Evolutionary conservation across 768 basidiomycete species (phyloP).

Genomic region (Kwoniella botswanensis): DNA sequence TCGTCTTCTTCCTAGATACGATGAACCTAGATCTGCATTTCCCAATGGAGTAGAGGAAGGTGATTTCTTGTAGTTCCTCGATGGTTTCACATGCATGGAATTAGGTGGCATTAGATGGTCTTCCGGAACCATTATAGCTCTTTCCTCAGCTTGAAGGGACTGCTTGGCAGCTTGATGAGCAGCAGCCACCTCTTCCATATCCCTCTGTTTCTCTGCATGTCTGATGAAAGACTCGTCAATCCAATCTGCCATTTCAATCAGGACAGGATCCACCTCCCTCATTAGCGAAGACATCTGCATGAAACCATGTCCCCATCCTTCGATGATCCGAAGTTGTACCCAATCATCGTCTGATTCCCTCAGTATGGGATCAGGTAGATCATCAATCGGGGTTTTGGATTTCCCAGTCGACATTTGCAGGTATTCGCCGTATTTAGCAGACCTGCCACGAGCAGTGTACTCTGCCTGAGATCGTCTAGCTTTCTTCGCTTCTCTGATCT

Average conservation of each 20-base stretch:
- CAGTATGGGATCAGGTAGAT: slow-evolving; percentile 54
- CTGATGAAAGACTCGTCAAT: slow-evolving; percentile 75
- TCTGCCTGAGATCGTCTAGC: slow-evolving; percentile 77
- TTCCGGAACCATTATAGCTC: slow-evolving; percentile 31
- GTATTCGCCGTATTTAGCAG: slow-evolving; percentile 67
- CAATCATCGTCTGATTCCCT: slow-evolving; percentile 79
- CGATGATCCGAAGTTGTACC: slow-evolving; percentile 87
- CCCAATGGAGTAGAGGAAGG: slow-evolving; percentile 40
- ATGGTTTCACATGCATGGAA: slow-evolving; percentile 49
- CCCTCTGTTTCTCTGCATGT: slow-evolving; percentile 29
- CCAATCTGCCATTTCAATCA: slow-evolving; percentile 87
- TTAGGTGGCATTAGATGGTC: slow-evolving; percentile 34
- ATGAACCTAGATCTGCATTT: slow-evolving; percentile 42
- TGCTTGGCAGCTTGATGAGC: slow-evolving; percentile 51
- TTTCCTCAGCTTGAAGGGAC: slow-evolving; percentile 30
- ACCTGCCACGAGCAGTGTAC: slow-evolving; percentile 66
- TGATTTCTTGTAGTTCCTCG: slow-evolving; percentile 41
- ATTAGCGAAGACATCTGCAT: slow-evolving; percentile 91
- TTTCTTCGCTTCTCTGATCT: slow-evolving; percentile 92
- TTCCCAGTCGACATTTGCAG: slow-evolving; percentile 65
- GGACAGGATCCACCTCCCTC: slow-evolving; percentile 75
- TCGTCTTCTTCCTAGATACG: slow-evolving; percentile 18
- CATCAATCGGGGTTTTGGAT: slow-evolving; percentile 1
- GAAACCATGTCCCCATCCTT: slow-evolving; percentile 97
- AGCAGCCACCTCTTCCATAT: slow-evolving; percentile 40